These are phyloP conservation scores for Mycena latifolia DNA, from an alignment of 768 basidiomycete genomes.

Conservation along the genomic window DNA sequence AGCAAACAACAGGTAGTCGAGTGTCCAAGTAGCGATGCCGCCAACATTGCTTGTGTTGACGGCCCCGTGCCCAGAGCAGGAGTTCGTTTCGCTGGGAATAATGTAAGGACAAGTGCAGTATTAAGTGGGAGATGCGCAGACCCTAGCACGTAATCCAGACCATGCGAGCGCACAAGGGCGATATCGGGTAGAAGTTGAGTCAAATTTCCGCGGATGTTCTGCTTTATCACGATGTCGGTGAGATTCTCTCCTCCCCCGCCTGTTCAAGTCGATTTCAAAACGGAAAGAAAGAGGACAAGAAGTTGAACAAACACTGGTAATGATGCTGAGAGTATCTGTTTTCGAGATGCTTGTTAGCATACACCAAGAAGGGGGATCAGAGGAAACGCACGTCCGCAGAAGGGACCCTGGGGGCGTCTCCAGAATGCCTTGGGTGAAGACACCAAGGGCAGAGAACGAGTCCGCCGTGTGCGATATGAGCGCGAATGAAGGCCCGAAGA, in stretches of 20 bases:
- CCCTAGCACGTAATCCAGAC: slow-evolving; percentile 56
- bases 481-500: slow-evolving; percentile 47
- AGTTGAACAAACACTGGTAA: slow-evolving; percentile 53
- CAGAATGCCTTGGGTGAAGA: slow-evolving; percentile 54
- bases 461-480: slow-evolving; percentile 42
- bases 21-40: slow-evolving; percentile 59
- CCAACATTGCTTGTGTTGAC: slow-evolving; percentile 60
- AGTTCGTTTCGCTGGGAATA: slow-evolving; percentile 30
- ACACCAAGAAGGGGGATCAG: too few relatives aligned
- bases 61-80: slow-evolving; percentile 31
- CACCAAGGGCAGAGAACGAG: slow-evolving; percentile 55
- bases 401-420: slow-evolving; percentile 51
- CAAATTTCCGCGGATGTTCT: slow-evolving; percentile 50
- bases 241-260: slow-evolving; percentile 52
- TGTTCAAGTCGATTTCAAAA: slow-evolving; percentile 41
- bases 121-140: slow-evolving; percentile 38
- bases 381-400: slow-evolving; percentile 49
- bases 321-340: slow-evolving; percentile 60
- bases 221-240: slow-evolving; percentile 57
- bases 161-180: slow-evolving; percentile 44
- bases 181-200: slow-evolving; percentile 52
- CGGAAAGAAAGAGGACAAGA: background rate
- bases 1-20: slow-evolving; percentile 60
- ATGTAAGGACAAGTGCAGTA: background rate
- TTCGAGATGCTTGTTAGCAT: too few relatives aligned